Percentiles rank a stretch among this genome's conserved stretches.
These are phyloP conservation scores for Plasmodium adleri DNA, from an alignment of 169 alveolate species.

Conservation along the genomic window DNA sequence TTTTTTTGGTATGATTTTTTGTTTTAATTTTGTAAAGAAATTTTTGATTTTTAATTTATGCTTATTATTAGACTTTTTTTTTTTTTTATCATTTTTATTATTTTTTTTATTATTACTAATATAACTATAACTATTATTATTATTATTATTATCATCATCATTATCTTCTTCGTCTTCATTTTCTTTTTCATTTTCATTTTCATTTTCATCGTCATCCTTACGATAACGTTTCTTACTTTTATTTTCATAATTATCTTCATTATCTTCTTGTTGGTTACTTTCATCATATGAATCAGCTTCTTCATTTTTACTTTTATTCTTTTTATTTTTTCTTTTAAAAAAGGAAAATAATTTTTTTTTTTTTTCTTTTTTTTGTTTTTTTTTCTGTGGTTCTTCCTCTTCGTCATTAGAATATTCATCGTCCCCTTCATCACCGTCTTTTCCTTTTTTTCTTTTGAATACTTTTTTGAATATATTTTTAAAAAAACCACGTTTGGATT, in stretches of 20 bases:
- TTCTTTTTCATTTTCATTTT: neutral
- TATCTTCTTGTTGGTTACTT: constrained; percentile 15
- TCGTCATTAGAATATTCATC: neutral
- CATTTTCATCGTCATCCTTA: constrained; percentile 14
- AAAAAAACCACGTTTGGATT: constrained; percentile 53
- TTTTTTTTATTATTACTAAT: no score
- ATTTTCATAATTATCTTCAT: neutral
- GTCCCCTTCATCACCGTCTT: constrained; percentile 10
- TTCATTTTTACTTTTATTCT: neutral
- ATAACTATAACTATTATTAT: no score
- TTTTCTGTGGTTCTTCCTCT: neutral
- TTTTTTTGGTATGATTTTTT: constrained; percentile 23
- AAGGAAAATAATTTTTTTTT: constrained; percentile 1
- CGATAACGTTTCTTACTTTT: neutral
- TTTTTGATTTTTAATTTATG: constrained; percentile 10
- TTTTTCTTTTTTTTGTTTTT: constrained; percentile 8
- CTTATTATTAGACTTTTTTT: neutral
- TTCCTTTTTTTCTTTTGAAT: constrained; percentile 14
- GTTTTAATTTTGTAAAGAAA: constrained; percentile 20
- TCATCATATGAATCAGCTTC: neutral
- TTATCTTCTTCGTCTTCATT: neutral
- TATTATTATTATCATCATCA: neutral
- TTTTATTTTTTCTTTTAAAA: constrained; percentile 29
- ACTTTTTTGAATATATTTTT: constrained; percentile 29
- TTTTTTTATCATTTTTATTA: no score